Conservation (phyloP, 2,329 filamentous ascomycete genomes). For the Exophiala sp. region DNA sequence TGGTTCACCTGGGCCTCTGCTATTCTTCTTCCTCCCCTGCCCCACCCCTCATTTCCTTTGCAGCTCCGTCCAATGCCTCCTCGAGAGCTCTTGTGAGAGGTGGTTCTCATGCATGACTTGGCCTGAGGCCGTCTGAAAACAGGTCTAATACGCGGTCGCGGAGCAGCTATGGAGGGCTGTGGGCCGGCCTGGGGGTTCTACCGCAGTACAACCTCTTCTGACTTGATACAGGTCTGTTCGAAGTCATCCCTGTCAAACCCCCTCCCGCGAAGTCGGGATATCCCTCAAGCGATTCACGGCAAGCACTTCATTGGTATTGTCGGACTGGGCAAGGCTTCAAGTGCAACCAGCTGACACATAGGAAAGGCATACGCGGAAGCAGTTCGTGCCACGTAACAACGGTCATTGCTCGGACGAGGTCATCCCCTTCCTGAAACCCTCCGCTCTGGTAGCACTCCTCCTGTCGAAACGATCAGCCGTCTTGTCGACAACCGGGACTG, state of each 20-base stretch:
- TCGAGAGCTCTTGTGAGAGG: slow-evolving; percentile 5
- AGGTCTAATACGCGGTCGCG: background rate
- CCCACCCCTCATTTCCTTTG: slow-evolving; percentile 11
- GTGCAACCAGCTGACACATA: background rate
- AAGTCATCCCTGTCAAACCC: background rate
- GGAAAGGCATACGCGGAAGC: background rate
- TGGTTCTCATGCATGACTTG: background rate
- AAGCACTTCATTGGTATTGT: background rate
- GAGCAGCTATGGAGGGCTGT: background rate
- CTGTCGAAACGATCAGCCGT: background rate
- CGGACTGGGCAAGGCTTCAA: background rate
- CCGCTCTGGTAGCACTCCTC: no score
- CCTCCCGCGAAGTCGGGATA: background rate
- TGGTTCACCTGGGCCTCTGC: background rate
- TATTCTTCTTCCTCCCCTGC: slow-evolving; percentile 5
- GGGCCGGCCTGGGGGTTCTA: no score
- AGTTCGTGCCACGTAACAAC: no score
- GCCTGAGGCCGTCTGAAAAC: slow-evolving; percentile 5
- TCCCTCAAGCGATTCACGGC: background rate
- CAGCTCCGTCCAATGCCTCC: background rate
- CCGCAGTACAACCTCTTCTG: no score
- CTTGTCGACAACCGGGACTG: background rate
- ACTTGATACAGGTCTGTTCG: no score
- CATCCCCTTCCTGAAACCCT: no score
- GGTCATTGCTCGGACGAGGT: no score